Conservation (phyloP, 2,329 filamentous ascomycete species). For the Colletotrichum theobromicola region DNA sequence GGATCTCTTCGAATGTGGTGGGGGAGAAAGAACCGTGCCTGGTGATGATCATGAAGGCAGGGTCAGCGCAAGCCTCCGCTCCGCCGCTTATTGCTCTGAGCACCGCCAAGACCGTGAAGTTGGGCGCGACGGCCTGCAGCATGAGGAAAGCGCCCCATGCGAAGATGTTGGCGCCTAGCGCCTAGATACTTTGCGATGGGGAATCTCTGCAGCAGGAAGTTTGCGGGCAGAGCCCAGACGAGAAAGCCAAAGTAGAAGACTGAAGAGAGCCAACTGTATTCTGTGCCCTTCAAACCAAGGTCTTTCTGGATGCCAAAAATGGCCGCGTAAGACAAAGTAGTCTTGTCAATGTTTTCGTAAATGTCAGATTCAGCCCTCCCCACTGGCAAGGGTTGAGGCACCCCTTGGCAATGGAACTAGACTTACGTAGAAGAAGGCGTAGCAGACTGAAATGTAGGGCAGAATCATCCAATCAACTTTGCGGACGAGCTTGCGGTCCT, state of each 20-base stretch:
- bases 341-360: neutral
- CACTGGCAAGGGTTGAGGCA: rapidly evolving
- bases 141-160: neutral
- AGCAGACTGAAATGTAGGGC: neutral
- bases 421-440: neutral
- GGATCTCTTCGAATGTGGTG: neutral
- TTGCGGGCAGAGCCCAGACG: neutral
- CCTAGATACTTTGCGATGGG: neutral
- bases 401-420: rapidly evolving
- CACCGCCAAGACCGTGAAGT: neutral
- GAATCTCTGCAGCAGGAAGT: neutral
- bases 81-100: neutral
- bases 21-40: rapidly evolving
- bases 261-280: neutral
- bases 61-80: neutral
- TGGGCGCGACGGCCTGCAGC: neutral
- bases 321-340: neutral
- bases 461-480: neutral
- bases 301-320: neutral
- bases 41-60: neutral
- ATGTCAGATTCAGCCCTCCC: neutral
- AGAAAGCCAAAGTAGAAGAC: neutral
- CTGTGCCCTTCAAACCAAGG: neutral
- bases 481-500: neutral
- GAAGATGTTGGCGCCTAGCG: rapidly evolving